Conservation (phyloP, 2,329 filamentous ascomycete genomes). For the Sporothrix pseudoabietina region DNA sequence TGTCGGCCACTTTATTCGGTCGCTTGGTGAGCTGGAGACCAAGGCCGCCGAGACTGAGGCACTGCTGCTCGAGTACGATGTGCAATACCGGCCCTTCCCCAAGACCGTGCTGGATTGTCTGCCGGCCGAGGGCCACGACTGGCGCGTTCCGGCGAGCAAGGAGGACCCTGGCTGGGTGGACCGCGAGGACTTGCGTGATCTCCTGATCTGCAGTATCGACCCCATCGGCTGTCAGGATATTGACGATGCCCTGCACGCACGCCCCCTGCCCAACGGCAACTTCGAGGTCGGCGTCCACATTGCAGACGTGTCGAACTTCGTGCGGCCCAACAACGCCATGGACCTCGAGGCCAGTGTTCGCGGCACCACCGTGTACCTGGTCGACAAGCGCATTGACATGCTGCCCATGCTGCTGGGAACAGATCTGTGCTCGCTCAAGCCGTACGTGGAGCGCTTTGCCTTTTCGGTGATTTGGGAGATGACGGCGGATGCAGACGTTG, state of each 20-base stretch:
- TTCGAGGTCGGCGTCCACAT: conserved; percentile 97
- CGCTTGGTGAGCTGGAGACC: conserved; percentile 88
- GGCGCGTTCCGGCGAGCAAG: conserved; percentile 80
- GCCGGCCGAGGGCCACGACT: conserved; percentile 86
- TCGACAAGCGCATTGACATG: conserved; percentile 99
- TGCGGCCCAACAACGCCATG: conserved; percentile 96
- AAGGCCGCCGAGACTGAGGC: conserved; percentile 98
- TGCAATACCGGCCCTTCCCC: conserved; percentile 95
- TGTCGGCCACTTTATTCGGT: conserved; percentile 89
- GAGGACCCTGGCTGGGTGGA: conserved; percentile 86
- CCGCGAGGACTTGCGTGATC: conserved; percentile 77
- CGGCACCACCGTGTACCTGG: conserved; percentile 94
- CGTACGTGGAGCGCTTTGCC: conserved; percentile 91
- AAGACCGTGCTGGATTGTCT: conserved; percentile 94
- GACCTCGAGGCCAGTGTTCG: conserved; percentile 91
- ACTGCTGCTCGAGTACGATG: conserved; percentile 89
- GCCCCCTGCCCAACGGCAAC: conserved; percentile 84
- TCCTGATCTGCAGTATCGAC: conserved; percentile 96
- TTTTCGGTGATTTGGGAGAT: conserved; percentile 91
- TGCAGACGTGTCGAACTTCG: conserved; percentile 98
- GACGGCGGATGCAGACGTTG: conserved; percentile 74
- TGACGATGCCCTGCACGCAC: conserved; percentile 91
- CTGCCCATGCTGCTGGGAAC: conserved; percentile 94
- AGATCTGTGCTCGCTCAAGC: conserved; percentile 93
- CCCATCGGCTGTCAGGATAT: conserved; percentile 96